A percentile compares a stretch with the other conserved stretches of the same genome.
phyloP scores from a whole-genome alignment of 306 rosid species.

The Styphnolobium japonicum region DNA sequence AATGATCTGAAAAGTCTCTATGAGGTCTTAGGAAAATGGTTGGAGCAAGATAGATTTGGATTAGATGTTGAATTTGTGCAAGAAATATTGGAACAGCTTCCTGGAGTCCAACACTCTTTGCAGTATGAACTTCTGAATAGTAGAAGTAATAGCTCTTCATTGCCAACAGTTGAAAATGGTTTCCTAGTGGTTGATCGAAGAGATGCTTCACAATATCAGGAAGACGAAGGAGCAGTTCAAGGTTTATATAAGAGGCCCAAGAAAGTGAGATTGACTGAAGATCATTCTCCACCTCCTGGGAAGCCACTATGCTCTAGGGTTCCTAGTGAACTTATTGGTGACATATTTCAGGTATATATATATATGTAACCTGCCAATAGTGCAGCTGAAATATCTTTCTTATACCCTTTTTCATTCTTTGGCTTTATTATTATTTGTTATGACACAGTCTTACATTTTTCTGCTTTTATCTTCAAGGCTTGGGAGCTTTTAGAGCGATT shows the following conservation, averaged over 20 bases:
- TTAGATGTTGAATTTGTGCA: slow-evolving; percentile 88
- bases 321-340: slow-evolving; percentile 75
- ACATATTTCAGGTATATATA: slow-evolving; percentile 77
- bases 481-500: slow-evolving; percentile 80
- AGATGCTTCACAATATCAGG: slow-evolving; percentile 51
- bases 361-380: slow-evolving; percentile 11
- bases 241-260: slow-evolving; percentile 55
- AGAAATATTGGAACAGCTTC: slow-evolving; percentile 81
- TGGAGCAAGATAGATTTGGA: slow-evolving; percentile 95
- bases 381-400: slow-evolving; percentile 4
- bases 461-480: slow-evolving; percentile 47
- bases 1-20: slow-evolving; percentile 41
- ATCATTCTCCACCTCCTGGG: slow-evolving; percentile 78
- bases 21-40: slow-evolving; percentile 65
- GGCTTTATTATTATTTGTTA: slow-evolving; percentile 12
- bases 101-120: slow-evolving; percentile 54
- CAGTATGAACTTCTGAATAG: slow-evolving; percentile 55
- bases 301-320: slow-evolving; percentile 67
- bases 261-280: slow-evolving; percentile 49
- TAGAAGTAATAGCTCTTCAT: slow-evolving; percentile 53
- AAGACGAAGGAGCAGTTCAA: slow-evolving; percentile 45
- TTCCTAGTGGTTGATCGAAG: slow-evolving; percentile 49
- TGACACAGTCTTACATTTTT: slow-evolving; percentile 13
- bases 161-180: slow-evolving; percentile 80
- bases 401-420: slow-evolving; percentile 3